These are phyloP conservation scores for Lanzia echinophila DNA, from an alignment of 2,329 filamentous ascomycete genomes.

Conservation along the genomic window DNA sequence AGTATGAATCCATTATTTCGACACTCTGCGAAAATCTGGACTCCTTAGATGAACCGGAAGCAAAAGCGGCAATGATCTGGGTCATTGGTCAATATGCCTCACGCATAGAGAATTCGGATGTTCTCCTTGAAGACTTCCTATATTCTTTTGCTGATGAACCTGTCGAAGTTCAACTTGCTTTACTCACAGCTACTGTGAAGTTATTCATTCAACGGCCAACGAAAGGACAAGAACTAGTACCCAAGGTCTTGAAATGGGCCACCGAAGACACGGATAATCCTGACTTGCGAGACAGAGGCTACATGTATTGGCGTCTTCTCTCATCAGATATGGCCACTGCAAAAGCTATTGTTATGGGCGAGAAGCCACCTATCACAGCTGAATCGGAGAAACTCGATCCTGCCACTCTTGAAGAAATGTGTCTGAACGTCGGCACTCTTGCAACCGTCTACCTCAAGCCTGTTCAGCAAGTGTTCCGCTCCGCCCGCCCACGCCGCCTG, in stretches of 20 bases:
- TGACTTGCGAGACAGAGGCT: slow-evolving; percentile 88
- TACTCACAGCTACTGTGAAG: slow-evolving; percentile 94
- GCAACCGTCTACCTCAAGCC: slow-evolving; percentile 98
- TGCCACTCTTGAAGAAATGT: slow-evolving; percentile 90
- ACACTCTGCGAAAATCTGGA: slow-evolving; percentile 95
- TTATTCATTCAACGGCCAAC: slow-evolving; percentile 95
- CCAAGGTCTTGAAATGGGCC: slow-evolving; percentile 94
- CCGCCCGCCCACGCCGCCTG: slow-evolving; percentile 72
- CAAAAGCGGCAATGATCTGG: slow-evolving; percentile 98
- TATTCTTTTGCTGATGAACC: slow-evolving; percentile 92
- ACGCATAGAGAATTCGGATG: slow-evolving; percentile 94
- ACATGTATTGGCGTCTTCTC: slow-evolving; percentile 98
- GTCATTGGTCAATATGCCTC: slow-evolving; percentile 98
- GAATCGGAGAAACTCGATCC: slow-evolving; percentile 93
- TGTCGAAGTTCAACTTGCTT: slow-evolving; percentile 88
- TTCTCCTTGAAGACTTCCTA: slow-evolving; percentile 87
- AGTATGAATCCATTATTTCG: slow-evolving; percentile 96
- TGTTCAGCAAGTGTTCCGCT: slow-evolving; percentile 92
- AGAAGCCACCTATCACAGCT: slow-evolving; percentile 92
- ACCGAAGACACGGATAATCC: slow-evolving; percentile 99
- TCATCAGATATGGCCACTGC: slow-evolving; percentile 86
- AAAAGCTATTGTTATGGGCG: slow-evolving; percentile 88
- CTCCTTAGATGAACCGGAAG: slow-evolving; percentile 92
- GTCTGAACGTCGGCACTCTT: slow-evolving; percentile 88
- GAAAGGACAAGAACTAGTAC: slow-evolving; percentile 87